Evolutionary conservation across 495 filamentous ascomycete species (phyloP), one percentile per base, ranked within the genome.

Genomic region (Penicillium salamii): DNA sequence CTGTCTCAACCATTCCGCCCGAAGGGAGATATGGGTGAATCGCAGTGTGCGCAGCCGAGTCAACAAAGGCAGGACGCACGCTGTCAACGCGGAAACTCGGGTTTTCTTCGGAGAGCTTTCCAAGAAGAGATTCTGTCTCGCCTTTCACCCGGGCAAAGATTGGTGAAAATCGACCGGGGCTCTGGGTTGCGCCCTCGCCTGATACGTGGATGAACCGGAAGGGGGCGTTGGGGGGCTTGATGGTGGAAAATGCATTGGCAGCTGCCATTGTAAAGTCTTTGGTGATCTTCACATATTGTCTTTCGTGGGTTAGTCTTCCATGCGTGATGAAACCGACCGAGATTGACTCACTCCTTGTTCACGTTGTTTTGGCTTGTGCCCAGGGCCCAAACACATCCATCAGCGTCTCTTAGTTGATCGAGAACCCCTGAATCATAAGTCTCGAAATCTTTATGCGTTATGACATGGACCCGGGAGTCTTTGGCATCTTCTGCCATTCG

Each of bases 151-250:
- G 59, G 4, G 70, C 82, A 47, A 81, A 86, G 19, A 82, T 59
- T 17, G 79, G 64, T 0, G 80, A 77, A 44, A 84, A 74, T 2
- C 63, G 54, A 3, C 73, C 75, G 0, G 82, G 82, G 5, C 64
- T 65, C 11, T 71, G 71, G 2, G 76, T 76, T 20, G 71, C 70
- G 18, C 68, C 69, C 44, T 75, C 74, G 20, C 86, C 86, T 1
- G 85, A 88, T 37, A 90, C 78, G 58, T 84, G 84, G 55, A 89
- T 70, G 55, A 89, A 89, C 33, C 78, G 80, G 68, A 90, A 82
- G 0, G 48, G 38, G 8, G 42, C 29, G 7, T 50, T 35, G 13
- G 80, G 70, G 33, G 54, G 33, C 21, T 52, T 50, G 33, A 85
- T 69, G 5, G 62, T 63, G n/a, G 74, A 55, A 60, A 89, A 84